Evolutionary conservation across 2,329 filamentous ascomycete genomes (phyloP).

Genomic region (Escovopsis sp.): DNA sequence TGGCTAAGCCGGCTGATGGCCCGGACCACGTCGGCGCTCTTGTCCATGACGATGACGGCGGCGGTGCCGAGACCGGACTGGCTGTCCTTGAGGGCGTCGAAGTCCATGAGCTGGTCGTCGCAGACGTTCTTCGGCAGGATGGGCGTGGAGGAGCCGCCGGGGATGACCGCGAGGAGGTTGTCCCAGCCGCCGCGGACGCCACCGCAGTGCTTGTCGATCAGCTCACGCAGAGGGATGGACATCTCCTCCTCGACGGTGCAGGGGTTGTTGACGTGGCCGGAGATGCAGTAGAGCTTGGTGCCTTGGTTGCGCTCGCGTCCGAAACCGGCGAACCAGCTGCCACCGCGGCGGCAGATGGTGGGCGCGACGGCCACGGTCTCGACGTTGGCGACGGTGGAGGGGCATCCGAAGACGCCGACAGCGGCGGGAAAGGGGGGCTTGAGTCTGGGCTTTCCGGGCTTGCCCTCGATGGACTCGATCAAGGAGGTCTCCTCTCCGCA

Average conservation of each 20-base stretch:
- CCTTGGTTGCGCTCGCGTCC: conserved; percentile 92
- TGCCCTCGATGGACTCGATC: conserved; percentile 96
- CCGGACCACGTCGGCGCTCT: conserved; percentile 88
- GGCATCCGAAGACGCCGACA: conserved; percentile 94
- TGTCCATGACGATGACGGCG: conserved; percentile 98
- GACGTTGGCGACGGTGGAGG: conserved; percentile 94
- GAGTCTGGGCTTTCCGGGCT: conserved; percentile 93
- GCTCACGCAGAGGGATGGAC: conserved; percentile 88
- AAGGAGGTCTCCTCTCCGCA: conserved; percentile 97
- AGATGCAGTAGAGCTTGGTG: conserved; percentile 97
- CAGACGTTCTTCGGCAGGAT: conserved; percentile 83
- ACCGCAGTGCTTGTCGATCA: conserved; percentile 97
- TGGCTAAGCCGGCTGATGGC: conserved; percentile 84
- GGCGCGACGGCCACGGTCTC: conserved; percentile 93
- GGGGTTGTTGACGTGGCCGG: conserved; percentile 96
- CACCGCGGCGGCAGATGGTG: conserved; percentile 87
- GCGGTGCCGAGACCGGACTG: conserved; percentile 95
- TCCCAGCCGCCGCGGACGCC: conserved; percentile 96
- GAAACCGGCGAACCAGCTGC: conserved; percentile 83
- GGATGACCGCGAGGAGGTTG: conserved; percentile 88
- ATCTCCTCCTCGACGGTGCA: conserved; percentile 98
- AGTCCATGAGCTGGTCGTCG: conserved; percentile 97
- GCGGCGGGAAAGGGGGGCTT: conserved; percentile 98
- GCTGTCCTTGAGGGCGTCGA: conserved; percentile 93
- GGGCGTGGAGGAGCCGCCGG: conserved; percentile 90